Evolutionary conservation across 768 basidiomycete species (phyloP).

Genomic region (Tremella fuciformis): DNA sequence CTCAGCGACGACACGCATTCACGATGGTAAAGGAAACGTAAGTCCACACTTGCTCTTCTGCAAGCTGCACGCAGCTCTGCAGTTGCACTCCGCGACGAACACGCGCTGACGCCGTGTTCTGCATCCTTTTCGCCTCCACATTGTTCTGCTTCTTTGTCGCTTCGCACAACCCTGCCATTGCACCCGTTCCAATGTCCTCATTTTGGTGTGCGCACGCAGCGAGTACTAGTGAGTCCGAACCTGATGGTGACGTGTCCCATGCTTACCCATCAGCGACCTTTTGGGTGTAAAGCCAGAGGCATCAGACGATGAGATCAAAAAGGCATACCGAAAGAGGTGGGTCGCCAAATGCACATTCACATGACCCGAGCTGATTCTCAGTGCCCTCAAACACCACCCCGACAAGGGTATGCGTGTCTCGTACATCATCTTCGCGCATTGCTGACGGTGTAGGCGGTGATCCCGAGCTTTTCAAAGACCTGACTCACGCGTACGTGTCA

Average conservation of each 20-base stretch:
- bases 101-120: constrained; percentile 10
- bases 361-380: constrained; percentile 3
- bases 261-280: constrained; percentile 63
- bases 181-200: constrained; percentile 9
- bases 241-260: not conserved
- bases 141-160: not conserved
- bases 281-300: constrained; percentile 78
- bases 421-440: not conserved
- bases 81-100: not conserved
- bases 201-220: constrained; percentile 18
- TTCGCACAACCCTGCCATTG: not conserved
- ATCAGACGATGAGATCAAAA: constrained; percentile 76
- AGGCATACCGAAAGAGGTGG: constrained; percentile 90
- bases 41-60: constrained; percentile 6
- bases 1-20: too few species aligned
- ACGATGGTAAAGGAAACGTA: constrained; percentile 23
- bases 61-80: not conserved
- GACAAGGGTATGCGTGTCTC: constrained; percentile 15
- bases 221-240: constrained; percentile 45
- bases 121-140: constrained; percentile 3
- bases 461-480: constrained; percentile 94
- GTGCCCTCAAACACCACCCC: constrained; percentile 32
- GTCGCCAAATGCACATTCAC: constrained; percentile 54
- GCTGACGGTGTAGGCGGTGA: constrained; percentile 66
- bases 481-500: constrained; percentile 55